Conservation (phyloP, 2,329 filamentous ascomycete genomes). For the Trichoderma arundinaceum region DNA sequence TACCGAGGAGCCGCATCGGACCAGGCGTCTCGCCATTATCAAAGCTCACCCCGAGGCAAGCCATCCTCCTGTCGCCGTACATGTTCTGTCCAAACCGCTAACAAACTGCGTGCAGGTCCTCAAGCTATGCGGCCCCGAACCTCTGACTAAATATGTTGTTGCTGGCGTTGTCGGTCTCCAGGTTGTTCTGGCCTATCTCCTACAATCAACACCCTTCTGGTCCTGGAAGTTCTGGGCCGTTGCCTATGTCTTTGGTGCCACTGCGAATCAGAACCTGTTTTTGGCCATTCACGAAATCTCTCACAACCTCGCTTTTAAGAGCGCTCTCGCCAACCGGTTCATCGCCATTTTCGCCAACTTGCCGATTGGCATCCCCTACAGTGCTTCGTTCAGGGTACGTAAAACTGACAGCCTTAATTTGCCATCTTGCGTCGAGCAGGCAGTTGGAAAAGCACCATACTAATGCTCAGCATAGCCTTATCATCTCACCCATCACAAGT, state of each 20-base stretch:
- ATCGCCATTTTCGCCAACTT: conserved; percentile 94
- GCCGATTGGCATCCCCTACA: conserved; percentile 94
- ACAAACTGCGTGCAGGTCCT: conserved; percentile 67
- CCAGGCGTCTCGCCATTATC: conserved; percentile 89
- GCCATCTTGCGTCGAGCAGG: background rate
- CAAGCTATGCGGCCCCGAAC: conserved; percentile 95
- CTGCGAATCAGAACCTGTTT: conserved; percentile 97
- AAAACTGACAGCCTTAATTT: too few species aligned
- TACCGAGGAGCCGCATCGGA: conserved; percentile 95
- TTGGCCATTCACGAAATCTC: conserved; percentile 98
- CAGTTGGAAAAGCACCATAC: background rate
- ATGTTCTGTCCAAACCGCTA: background rate
- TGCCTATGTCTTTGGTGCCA: conserved; percentile 90
- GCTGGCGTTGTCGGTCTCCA: conserved; percentile 82
- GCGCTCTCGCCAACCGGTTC: conserved; percentile 77
- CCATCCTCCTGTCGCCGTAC: conserved; percentile 2
- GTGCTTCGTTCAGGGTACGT: conserved; percentile 86
- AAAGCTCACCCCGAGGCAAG: conserved; percentile 92
- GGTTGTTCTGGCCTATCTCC: conserved; percentile 74
- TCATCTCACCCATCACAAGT: conserved; percentile 98
- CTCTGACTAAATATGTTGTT: conserved; percentile 93
- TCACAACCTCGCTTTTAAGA: conserved; percentile 93
- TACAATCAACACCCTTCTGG: conserved; percentile 78
- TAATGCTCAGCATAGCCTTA: conserved; percentile 67
- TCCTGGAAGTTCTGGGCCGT: conserved; percentile 85